Conservation (phyloP, 164 flowering plant genomes). For the Litsea cubeba region DNA sequence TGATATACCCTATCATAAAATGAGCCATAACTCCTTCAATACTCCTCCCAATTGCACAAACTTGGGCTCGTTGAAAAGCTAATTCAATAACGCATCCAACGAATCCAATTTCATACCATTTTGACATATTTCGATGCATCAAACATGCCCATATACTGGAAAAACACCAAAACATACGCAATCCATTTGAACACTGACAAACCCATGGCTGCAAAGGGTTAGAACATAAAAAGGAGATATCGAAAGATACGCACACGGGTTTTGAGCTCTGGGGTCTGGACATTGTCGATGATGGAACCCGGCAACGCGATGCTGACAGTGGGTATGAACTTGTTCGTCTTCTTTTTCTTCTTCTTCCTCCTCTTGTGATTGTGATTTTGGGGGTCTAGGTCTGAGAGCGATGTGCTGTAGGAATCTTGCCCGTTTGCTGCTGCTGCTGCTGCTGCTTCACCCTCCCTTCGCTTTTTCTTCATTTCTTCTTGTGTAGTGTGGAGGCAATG, state of each 20-base stretch:
- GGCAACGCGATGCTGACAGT: constrained; percentile 80
- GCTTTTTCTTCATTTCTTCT: constrained; percentile 1
- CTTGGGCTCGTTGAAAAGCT: no score
- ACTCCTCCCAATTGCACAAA: no score
- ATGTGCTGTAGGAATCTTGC: not conserved
- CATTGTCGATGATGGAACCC: constrained; percentile 85
- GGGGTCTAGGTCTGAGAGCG: no score
- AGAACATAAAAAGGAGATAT: not conserved
- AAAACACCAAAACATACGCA: no score
- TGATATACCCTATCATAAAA: not conserved
- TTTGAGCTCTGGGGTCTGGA: constrained; percentile 87
- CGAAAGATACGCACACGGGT: constrained; percentile 49
- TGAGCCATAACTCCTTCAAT: no score
- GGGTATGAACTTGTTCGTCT: constrained; percentile 21
- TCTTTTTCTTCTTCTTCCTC: constrained; percentile 12
- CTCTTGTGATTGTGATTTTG: constrained; percentile 22
- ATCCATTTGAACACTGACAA: no score
- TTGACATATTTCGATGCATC: no score
- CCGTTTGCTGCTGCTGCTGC: not conserved
- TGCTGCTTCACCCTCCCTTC: not conserved
- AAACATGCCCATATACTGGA: no score
- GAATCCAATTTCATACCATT: no score
- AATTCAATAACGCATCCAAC: no score
- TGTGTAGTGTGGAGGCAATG: not conserved
- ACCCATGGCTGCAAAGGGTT: not conserved